Base-by-base conservation (phyloP, 179 eudicot genomes). In the Silene coronaria region DNA sequence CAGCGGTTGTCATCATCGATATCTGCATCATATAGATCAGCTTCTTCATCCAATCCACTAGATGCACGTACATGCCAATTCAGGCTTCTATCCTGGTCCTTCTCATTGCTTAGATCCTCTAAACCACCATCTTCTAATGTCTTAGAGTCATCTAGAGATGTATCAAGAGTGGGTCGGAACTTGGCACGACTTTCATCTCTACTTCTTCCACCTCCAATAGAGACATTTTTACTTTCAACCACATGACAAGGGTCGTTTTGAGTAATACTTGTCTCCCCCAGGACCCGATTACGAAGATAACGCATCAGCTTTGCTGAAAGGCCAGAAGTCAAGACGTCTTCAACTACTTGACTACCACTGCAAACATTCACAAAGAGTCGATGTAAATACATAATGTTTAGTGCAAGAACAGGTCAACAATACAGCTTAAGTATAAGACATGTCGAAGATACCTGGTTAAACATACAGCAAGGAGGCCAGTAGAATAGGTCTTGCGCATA, bases 261-360 rank as follows among this genome's bases (percentile, higher is more conserved):
- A 70, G 67, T 84, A 58, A 75, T 69, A 72, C 74, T 82, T 55
- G 87, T 74, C 81, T 96, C 99, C 67, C 97, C 91, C 69, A 93
- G 72, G 68, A 88, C 85, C 79, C 92, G 86, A 70, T 74, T 70
- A 11, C 99, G 97, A 77, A 96, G 92, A 80, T 85, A 93, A 55
- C 89, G 91, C 97, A 96, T 96, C 67, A 96, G 86, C 86, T 91
- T 93, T 53, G 92, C 92, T 58, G 97, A 84, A 82, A 96, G 79
- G 24, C 99, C 97, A 82, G 97, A 91, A 22, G 91, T 89, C 80
- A 95, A 80, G 73, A 91, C 96, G 75, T 92, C 97, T 88, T 95
- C 99, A 77, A 93, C 96, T 63, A 91, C 83, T 70, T 89, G 96
- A 84, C 89, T 89, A 76, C 91, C 96, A 71, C 74, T 96, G 89